Evolutionary conservation across 805 yeast genomes (phyloP).

Genomic region (Pichia nakasei): DNA sequence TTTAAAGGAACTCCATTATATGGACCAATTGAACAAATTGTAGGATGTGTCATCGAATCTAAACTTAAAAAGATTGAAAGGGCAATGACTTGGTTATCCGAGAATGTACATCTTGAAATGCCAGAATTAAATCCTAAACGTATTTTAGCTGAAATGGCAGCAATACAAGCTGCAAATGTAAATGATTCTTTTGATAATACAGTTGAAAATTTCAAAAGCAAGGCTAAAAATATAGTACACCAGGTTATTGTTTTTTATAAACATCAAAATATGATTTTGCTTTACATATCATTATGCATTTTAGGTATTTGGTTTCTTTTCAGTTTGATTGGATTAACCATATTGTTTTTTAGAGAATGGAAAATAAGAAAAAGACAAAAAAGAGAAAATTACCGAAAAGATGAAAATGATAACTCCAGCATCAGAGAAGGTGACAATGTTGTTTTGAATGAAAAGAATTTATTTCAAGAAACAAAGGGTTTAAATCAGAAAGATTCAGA

Average conservation of each 20-base stretch:
- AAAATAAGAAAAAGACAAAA: neutral
- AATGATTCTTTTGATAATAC: slow-evolving; percentile 5
- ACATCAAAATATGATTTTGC: slow-evolving; percentile 34
- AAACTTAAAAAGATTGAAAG: slow-evolving; percentile 57
- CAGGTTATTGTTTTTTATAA: slow-evolving; percentile 27
- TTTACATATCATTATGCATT: slow-evolving; percentile 37
- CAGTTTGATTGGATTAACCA: slow-evolving; percentile 17
- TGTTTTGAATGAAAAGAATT: neutral
- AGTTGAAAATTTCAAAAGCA: slow-evolving; percentile 15
- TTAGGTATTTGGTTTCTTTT: slow-evolving; percentile 42
- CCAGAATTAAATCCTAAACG: slow-evolving; percentile 36
- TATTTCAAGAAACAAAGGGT: neutral
- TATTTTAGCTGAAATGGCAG: slow-evolving; percentile 8
- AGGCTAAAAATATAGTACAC: slow-evolving; percentile 20
- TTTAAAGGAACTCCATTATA: slow-evolving; percentile 66
- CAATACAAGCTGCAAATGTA: slow-evolving; percentile 5
- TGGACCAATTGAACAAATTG: slow-evolving; percentile 53
- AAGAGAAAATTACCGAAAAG: neutral
- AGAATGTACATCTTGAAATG: slow-evolving; percentile 47
- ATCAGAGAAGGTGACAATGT: neutral
- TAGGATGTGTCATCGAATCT: slow-evolving; percentile 71
- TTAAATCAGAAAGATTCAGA: neutral
- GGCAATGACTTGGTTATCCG: slow-evolving; percentile 73
- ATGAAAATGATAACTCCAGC: neutral
- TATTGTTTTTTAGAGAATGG: slow-evolving; percentile 10